These are phyloP conservation scores for Candida tammaniensis DNA, from an alignment of 805 yeast genomes.

Conservation along the genomic window DNA sequence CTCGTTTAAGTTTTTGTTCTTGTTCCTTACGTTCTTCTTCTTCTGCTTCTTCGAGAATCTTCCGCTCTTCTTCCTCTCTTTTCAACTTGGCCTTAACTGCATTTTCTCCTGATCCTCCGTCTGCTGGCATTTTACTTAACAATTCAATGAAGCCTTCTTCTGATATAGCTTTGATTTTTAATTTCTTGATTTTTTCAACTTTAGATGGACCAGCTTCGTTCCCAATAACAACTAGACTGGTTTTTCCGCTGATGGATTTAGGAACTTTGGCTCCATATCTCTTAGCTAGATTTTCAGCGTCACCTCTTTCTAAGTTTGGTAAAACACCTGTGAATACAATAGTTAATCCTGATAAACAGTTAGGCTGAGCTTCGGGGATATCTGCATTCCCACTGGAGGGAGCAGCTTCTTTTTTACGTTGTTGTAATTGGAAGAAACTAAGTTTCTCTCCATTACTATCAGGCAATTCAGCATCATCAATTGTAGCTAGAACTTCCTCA, in stretches of 20 bases:
- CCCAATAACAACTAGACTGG: constrained; percentile 87
- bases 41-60: constrained; percentile 48
- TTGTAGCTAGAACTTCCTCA: constrained; percentile 29
- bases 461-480: constrained; percentile 74
- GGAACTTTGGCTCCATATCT: constrained; percentile 91
- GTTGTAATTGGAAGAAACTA: constrained; percentile 50
- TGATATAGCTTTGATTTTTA: constrained; percentile 74
- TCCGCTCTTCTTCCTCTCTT: constrained; percentile 63
- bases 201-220: constrained; percentile 98
- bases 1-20: constrained; percentile 36
- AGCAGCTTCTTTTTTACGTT: constrained; percentile 20
- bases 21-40: constrained; percentile 46
- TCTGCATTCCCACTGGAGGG: constrained; percentile 38
- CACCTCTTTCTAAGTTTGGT: constrained; percentile 74
- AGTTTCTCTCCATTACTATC: constrained; percentile 51
- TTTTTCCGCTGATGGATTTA: constrained; percentile 78
- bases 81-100: constrained; percentile 74
- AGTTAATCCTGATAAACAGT: constrained; percentile 84
- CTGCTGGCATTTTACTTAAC: constrained; percentile 77
- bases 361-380: constrained; percentile 79
- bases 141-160: constrained; percentile 83
- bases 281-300: constrained; percentile 73
- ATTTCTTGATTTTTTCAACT: constrained; percentile 70
- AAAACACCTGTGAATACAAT: constrained; percentile 91
- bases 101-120: constrained; percentile 82